These are phyloP conservation scores for Yamadazyma sp. DNA, from an alignment of 805 yeast species.

Conservation along the genomic window DNA sequence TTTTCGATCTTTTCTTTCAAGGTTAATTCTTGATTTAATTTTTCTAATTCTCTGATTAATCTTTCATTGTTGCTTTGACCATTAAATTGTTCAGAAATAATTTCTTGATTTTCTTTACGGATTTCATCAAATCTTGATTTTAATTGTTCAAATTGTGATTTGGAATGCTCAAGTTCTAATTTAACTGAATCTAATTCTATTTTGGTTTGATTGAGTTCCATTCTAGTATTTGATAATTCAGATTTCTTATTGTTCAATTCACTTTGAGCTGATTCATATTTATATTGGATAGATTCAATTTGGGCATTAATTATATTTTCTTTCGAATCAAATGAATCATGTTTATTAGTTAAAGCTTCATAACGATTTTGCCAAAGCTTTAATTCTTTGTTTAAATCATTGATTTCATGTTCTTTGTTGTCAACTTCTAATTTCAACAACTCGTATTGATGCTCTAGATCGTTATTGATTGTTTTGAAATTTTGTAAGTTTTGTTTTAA, in stretches of 20 bases:
- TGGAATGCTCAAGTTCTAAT: slow-evolving; percentile 14
- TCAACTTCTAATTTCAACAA: slow-evolving; percentile 5
- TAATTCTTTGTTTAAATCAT: slow-evolving; percentile 14
- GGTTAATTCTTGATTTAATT: slow-evolving; percentile 16
- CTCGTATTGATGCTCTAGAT: slow-evolving; percentile 5
- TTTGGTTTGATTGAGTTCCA: background rate
- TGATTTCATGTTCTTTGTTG: slow-evolving; percentile 13
- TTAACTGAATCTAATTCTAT: slow-evolving; percentile 12
- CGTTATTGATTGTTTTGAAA: background rate
- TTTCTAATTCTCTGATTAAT: slow-evolving; percentile 16
- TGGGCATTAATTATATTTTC: slow-evolving; percentile 13
- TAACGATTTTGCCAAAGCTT: slow-evolving; percentile 12
- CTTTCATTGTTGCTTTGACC: slow-evolving; percentile 12
- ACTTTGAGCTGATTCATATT: background rate
- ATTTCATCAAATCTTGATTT: slow-evolving; percentile 13
- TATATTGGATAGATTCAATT: slow-evolving; percentile 5
- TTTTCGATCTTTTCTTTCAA: slow-evolving; percentile 22
- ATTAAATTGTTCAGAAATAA: slow-evolving; percentile 6
- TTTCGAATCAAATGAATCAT: slow-evolving; percentile 1
- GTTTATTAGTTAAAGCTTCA: slow-evolving; percentile 5
- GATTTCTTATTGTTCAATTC: background rate
- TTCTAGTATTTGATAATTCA: background rate
- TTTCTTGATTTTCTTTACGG: slow-evolving; percentile 13
- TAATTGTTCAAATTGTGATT: slow-evolving; percentile 8
- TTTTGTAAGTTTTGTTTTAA: background rate